Evolutionary conservation across 257 asterid species (phyloP), one percentile per base, ranked within the genome.

Genomic region (Cynanchum wilfordii): DNA sequence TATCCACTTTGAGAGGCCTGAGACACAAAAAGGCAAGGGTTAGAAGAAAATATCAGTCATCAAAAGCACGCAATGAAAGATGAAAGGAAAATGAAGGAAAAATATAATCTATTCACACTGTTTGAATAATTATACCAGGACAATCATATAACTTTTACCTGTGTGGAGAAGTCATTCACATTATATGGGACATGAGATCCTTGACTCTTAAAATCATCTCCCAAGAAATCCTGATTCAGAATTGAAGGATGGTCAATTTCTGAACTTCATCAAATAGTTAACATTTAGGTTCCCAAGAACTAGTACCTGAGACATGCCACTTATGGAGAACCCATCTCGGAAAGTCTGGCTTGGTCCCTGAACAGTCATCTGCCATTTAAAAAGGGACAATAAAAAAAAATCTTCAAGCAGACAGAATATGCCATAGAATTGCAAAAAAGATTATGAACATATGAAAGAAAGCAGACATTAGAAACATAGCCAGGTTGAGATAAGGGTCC

Each of bases 191-290:
- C 90, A 89, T 90, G 99, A 51, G 98, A 91, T 73, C 96, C 99
- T 86, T 95, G 99, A 78, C 99, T 92, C 84, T 95, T 92, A 64
- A 95, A 92, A 85, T 95, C 99, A 73, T 92, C 98, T 1, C 92
- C 92, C 74, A 95, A 81, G 86, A 90, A 92, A 73, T 92, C 99
- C 98, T 95, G 90, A 82, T 77, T 67, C 58, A 73, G 17, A 62
- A 55, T 6, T 42, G 8, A 63, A 83, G 19, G 12, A 51, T 45
- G 68, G 69, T 49, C 64, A 80, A 69, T 57, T 52, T 45, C 57
- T 27, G 9, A 67, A 30, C 1, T 22, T 54, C 50, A 70, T 24
- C 19, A 57, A 20, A 60, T 15, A 68, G 38, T 64, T 17, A 30
- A 42, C 51, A 19, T 49, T 49, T 44, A 19, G 33, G 7, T 24